These are phyloP conservation scores for Apiospora pterosperma DNA, from an alignment of 2,329 filamentous ascomycete species.

Conservation along the genomic window DNA sequence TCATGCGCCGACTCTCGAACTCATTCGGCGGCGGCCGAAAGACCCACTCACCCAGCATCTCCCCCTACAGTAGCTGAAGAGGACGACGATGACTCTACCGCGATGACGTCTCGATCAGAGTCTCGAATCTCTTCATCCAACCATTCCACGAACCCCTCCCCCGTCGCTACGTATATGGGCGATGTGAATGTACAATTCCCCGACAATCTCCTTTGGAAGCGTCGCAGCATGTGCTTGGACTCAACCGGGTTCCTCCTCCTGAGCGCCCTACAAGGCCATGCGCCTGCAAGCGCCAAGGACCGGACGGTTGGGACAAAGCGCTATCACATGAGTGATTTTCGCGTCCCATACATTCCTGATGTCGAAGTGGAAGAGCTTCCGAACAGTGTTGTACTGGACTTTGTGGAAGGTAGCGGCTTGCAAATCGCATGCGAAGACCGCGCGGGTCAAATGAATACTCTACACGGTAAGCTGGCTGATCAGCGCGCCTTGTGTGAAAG, in stretches of 20 bases:
- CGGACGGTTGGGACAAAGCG: slow-evolving; percentile 57
- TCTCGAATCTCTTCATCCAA: neutral
- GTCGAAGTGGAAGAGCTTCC: slow-evolving; percentile 90
- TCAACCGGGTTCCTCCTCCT: slow-evolving; percentile 79
- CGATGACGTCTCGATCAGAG: slow-evolving; percentile 15
- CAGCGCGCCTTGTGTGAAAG: no score
- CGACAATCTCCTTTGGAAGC: slow-evolving; percentile 94
- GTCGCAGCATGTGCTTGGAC: slow-evolving; percentile 83
- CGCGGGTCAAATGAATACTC: slow-evolving; percentile 50
- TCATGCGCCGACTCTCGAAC: slow-evolving; percentile 57
- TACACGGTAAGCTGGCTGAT: slow-evolving; percentile 45
- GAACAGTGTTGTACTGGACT: slow-evolving; percentile 69
- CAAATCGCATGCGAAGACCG: slow-evolving; percentile 64
- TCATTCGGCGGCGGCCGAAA: slow-evolving; percentile 45
- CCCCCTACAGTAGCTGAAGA: slow-evolving; percentile 51
- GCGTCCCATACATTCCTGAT: slow-evolving; percentile 75
- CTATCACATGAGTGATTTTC: slow-evolving; percentile 85
- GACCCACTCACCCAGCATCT: slow-evolving; percentile 41
- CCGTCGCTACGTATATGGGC: slow-evolving; percentile 66
- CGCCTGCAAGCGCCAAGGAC: slow-evolving; percentile 51
- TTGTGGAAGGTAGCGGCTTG: slow-evolving; percentile 57
- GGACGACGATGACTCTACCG: slow-evolving; percentile 31
- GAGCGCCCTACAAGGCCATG: slow-evolving; percentile 58
- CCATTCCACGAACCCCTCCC: neutral
- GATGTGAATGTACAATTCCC: slow-evolving; percentile 98